phyloP scores from a whole-genome alignment of 495 filamentous ascomycete genomes.

The Aspergillus leporis region DNA sequence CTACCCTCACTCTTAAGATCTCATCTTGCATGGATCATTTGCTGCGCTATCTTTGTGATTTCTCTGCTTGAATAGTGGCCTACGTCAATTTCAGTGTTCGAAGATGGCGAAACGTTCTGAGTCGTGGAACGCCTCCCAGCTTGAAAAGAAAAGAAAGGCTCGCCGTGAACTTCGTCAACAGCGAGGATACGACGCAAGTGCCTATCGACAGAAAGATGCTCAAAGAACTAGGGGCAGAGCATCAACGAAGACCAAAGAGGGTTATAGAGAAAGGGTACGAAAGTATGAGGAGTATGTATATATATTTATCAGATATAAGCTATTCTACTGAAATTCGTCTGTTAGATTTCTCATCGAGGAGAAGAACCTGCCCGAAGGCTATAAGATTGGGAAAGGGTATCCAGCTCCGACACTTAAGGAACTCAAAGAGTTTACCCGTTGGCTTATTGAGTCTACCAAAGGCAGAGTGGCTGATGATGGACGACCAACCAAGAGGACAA shows the following conservation, averaged over 20 bases:
- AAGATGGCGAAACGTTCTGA: not conserved
- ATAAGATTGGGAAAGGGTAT: conserved; percentile 7
- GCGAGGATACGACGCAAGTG: conserved; percentile 6
- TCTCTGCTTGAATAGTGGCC: not conserved
- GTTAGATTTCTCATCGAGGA: conserved; percentile 10
- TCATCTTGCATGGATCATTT: not conserved
- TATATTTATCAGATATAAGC: conserved; percentile 7
- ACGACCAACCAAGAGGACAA: conserved; percentile 5
- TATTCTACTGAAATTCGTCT: conserved; percentile 6
- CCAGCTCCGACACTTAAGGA: conserved; percentile 5
- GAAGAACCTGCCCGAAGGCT: conserved; percentile 8
- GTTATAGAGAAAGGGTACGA: conserved; percentile 7
- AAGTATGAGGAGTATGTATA: conserved; percentile 12
- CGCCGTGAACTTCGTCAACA: conserved; percentile 11
- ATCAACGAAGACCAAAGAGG: conserved; percentile 8
- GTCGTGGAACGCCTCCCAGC: not conserved
- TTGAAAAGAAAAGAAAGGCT: conserved; percentile 10
- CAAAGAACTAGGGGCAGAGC: conserved; percentile 12
- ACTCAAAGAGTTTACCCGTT: conserved; percentile 13
- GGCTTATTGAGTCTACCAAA: conserved; percentile 5
- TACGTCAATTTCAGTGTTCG: not conserved
- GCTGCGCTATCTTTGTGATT: not conserved
- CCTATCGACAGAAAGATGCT: conserved; percentile 8
- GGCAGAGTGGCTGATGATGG: conserved; percentile 1
- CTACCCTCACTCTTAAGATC: not conserved